Evolutionary conservation across 345 rosid species (phyloP).

Genomic region (Draba incana): DNA sequence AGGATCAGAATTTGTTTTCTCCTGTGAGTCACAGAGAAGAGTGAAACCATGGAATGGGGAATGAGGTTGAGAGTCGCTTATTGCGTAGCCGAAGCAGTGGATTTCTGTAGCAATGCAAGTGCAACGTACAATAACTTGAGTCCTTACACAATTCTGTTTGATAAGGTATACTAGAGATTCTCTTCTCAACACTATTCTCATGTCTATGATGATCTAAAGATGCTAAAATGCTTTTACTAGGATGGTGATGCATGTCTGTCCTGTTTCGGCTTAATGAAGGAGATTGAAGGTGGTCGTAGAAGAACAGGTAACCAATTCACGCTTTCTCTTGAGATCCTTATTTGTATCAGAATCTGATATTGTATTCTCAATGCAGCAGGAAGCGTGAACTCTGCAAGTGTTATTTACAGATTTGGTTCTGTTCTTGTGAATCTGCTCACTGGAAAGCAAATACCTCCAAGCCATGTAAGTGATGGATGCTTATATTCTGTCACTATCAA

Average conservation of each 20-base stretch:
- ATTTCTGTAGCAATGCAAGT: conserved; percentile 66
- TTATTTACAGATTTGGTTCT: conserved; percentile 74
- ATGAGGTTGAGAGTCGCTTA: conserved; percentile 77
- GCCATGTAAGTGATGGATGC: conserved; percentile 57
- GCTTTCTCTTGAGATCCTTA: neutral
- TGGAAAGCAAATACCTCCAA: conserved; percentile 85
- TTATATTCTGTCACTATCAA: neutral
- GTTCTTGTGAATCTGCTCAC: conserved; percentile 71
- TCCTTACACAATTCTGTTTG: conserved; percentile 82
- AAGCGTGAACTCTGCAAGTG: conserved; percentile 75
- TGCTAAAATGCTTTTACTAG: conserved; percentile 35
- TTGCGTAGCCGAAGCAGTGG: conserved; percentile 77
- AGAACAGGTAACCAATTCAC: conserved; percentile 48
- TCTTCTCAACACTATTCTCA: conserved; percentile 1
- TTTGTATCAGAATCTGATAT: conserved; percentile 1
- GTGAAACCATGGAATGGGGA: conserved; percentile 76
- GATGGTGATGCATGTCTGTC: conserved; percentile 90
- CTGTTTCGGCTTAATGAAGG: conserved; percentile 88
- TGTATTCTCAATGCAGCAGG: conserved; percentile 38
- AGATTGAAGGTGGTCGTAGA: conserved; percentile 58
- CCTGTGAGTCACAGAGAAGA: conserved; percentile 60
- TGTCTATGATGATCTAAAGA: neutral
- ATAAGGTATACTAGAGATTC: conserved; percentile 56
- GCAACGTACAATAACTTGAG: conserved; percentile 75
- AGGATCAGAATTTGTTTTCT: conserved; percentile 5